A percentile compares a stretch with the other conserved stretches of the same genome.
These are phyloP conservation scores for Candida dendrica DNA, from an alignment of 805 yeast species.

Conservation along the genomic window DNA sequence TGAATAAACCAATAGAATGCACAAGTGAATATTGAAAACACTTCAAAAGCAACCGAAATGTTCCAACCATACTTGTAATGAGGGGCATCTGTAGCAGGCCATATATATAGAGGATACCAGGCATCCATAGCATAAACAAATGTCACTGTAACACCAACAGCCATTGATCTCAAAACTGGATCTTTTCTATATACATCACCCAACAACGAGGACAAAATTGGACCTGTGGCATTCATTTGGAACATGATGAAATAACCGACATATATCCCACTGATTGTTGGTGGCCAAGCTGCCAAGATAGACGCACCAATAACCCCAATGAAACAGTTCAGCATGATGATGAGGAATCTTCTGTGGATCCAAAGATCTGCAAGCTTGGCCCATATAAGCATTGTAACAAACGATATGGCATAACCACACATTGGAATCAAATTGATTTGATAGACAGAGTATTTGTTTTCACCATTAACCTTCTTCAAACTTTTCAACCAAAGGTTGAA, in stretches of 20 bases:
- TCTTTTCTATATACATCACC: slow-evolving; percentile 16
- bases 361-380: slow-evolving; percentile 5
- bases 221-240: slow-evolving; percentile 4
- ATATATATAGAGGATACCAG: slow-evolving; percentile 31
- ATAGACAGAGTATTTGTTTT: slow-evolving; percentile 1
- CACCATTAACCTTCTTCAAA: not conserved
- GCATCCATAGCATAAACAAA: slow-evolving; percentile 36
- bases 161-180: slow-evolving; percentile 29
- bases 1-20: slow-evolving; percentile 1
- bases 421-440: slow-evolving; percentile 5
- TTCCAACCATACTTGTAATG: slow-evolving; percentile 31
- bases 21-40: not conserved
- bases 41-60: slow-evolving; percentile 2
- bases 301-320: slow-evolving; percentile 3
- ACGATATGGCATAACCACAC: slow-evolving; percentile 6
- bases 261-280: not conserved
- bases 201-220: slow-evolving; percentile 1
- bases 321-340: not conserved
- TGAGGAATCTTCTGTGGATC: slow-evolving; percentile 2
- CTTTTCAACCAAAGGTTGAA: not conserved
- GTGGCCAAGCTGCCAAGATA: slow-evolving; percentile 3
- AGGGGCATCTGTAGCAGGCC: slow-evolving; percentile 37
- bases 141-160: slow-evolving; percentile 31
- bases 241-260: slow-evolving; percentile 1
- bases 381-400: slow-evolving; percentile 3